A percentile compares a stretch with the other conserved stretches of the same genome.
Evolutionary conservation across 1,284 basidiomycete genomes (phyloP).

Genomic region (Papiliotrema nemorosa): DNA sequence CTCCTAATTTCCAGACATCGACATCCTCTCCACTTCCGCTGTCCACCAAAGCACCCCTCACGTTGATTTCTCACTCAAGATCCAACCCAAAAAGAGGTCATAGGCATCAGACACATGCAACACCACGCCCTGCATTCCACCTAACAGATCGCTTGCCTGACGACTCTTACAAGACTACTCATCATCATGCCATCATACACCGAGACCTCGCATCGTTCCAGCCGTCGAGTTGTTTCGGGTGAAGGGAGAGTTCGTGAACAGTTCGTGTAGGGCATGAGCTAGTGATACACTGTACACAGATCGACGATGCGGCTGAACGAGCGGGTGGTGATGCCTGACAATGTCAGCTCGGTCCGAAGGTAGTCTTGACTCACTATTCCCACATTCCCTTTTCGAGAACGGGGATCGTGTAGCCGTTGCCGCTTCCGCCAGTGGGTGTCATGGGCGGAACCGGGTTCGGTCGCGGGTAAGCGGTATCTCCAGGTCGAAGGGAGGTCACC

Average conservation of each 20-base stretch:
- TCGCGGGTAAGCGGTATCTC: slow-evolving; percentile 28
- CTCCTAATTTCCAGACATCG: slow-evolving; percentile 62
- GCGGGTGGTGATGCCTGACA: too few species aligned
- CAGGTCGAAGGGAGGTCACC: slow-evolving; percentile 13
- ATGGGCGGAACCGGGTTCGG: slow-evolving; percentile 23
- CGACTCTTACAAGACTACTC: too few species aligned
- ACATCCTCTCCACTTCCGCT: slow-evolving; percentile 86
- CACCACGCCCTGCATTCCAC: background rate
- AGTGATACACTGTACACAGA: too few species aligned
- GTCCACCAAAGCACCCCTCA: slow-evolving; percentile 86
- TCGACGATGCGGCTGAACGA: too few species aligned
- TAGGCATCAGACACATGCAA: background rate
- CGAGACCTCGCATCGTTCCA: background rate
- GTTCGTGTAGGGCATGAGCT: too few species aligned
- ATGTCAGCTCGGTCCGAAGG: too few species aligned
- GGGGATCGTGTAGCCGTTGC: slow-evolving; percentile 4
- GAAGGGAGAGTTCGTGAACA: too few species aligned
- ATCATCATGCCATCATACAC: too few species aligned
- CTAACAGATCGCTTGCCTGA: too few species aligned
- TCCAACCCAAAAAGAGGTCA: slow-evolving; percentile 57
- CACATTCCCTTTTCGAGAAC: slow-evolving; percentile 17
- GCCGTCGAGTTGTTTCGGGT: too few species aligned
- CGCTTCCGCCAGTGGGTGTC: slow-evolving; percentile 18
- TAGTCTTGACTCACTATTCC: slow-evolving; percentile 5
- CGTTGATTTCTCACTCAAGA: slow-evolving; percentile 91